These are phyloP conservation scores for Hirsutella thompsonii DNA, from an alignment of 2,329 filamentous ascomycete genomes.

Conservation along the genomic window DNA sequence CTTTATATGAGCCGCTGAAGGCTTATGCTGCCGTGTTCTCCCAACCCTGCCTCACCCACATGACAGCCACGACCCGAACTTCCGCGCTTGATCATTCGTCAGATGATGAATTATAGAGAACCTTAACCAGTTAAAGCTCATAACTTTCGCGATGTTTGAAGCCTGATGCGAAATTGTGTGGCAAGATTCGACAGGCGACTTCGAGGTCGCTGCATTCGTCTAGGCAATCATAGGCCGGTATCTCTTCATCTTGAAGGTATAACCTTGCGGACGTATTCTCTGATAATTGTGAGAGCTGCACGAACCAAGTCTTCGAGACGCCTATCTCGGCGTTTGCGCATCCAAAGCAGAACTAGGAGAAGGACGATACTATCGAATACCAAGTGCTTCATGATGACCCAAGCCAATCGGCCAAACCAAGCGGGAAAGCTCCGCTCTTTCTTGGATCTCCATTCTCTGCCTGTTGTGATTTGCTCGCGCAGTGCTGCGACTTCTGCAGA, in stretches of 20 bases:
- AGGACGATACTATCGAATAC: slow-evolving; percentile 58
- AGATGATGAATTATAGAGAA: too few relatives aligned
- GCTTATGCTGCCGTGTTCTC: too few relatives aligned
- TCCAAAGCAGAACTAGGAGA: slow-evolving; percentile 53
- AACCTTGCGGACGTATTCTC: slow-evolving; percentile 47
- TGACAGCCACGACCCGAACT: too few relatives aligned
- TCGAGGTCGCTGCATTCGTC: not conserved
- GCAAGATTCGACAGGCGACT: too few relatives aligned
- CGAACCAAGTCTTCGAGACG: slow-evolving; percentile 63
- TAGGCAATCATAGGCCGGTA: not conserved
- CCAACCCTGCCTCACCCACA: too few relatives aligned
- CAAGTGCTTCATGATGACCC: slow-evolving; percentile 60
- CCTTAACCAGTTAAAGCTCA: too few relatives aligned
- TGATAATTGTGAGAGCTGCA: slow-evolving; percentile 41
- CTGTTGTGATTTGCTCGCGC: slow-evolving; percentile 75
- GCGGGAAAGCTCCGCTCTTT: slow-evolving; percentile 51
- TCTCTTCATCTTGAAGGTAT: slow-evolving; percentile 40
- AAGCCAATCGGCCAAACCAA: slow-evolving; percentile 60
- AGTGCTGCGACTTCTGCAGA: slow-evolving; percentile 87
- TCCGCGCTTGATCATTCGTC: too few relatives aligned
- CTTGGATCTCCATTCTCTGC: slow-evolving; percentile 56
- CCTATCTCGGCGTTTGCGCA: slow-evolving; percentile 58
- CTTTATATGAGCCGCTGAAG: too few relatives aligned
- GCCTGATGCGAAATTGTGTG: too few relatives aligned
- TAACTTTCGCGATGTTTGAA: too few relatives aligned